phyloP scores from a whole-genome alignment of 495 filamentous ascomycete species.

The Glutinoglossum americanum region DNA sequence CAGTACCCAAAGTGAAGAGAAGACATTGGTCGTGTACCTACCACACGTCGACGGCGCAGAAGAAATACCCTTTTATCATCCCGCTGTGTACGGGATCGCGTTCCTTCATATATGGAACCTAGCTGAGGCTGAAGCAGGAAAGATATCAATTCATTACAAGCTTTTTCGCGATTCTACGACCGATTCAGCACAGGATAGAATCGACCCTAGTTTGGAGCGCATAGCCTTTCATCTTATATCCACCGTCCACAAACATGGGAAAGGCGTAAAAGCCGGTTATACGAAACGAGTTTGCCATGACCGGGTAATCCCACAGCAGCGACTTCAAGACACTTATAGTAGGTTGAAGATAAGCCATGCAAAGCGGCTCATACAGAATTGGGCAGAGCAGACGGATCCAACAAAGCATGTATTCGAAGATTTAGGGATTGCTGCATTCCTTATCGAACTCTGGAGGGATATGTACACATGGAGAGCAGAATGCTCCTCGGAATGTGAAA shows the following conservation, averaged over 20 bases:
- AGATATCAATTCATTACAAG: constrained; percentile 44
- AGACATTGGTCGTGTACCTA: constrained; percentile 50
- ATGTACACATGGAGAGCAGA: constrained; percentile 39
- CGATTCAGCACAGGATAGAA: background rate
- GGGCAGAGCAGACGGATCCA: constrained; percentile 75
- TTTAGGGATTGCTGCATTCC: constrained; percentile 73
- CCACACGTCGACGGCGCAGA: constrained; percentile 41
- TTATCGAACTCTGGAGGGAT: constrained; percentile 76
- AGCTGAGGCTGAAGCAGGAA: constrained; percentile 13
- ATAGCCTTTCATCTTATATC: constrained; percentile 49
- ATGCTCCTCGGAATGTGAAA: background rate
- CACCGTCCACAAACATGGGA: constrained; percentile 56
- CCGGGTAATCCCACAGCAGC: constrained; percentile 45
- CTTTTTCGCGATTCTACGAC: constrained; percentile 26
- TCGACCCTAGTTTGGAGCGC: constrained; percentile 35
- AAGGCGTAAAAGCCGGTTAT: constrained; percentile 37
- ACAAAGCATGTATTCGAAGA: constrained; percentile 91
- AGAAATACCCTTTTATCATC: constrained; percentile 74
- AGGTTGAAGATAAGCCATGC: constrained; percentile 64
- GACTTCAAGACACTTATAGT: constrained; percentile 60
- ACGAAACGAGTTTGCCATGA: constrained; percentile 60
- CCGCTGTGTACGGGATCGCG: constrained; percentile 45
- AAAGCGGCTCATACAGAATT: constrained; percentile 35
- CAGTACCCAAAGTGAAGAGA: constrained; percentile 8
- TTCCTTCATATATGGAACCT: constrained; percentile 41